phyloP scores from a whole-genome alignment of 352 stramenopile genomes.

The Phytophthora quininea region DNA sequence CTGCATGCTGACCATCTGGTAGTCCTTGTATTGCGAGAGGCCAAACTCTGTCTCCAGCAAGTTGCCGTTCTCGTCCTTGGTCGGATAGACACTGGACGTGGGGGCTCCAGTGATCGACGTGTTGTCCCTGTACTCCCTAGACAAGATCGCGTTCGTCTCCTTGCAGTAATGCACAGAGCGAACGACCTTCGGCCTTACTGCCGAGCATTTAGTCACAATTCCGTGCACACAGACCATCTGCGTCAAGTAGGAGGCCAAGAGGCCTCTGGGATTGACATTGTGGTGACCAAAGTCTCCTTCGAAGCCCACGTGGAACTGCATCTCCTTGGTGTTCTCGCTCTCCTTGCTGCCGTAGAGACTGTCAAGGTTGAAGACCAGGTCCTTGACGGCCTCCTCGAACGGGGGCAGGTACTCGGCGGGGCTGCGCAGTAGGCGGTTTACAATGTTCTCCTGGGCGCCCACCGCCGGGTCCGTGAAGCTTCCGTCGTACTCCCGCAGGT shows the following conservation, averaged over 20 bases:
- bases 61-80: constrained; percentile 96
- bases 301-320: constrained; percentile 91
- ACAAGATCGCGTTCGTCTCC: constrained; percentile 92
- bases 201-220: constrained; percentile 98
- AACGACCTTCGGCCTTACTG: constrained; percentile 98
- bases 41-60: constrained; percentile 98
- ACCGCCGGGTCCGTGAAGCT: constrained; percentile 72
- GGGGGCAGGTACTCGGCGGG: constrained; percentile 85
- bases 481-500: constrained; percentile 91
- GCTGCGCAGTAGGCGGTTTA: constrained; percentile 67
- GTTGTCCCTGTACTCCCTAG: constrained; percentile 96
- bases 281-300: constrained; percentile 93
- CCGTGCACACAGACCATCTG: constrained; percentile 98
- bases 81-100: constrained; percentile 93
- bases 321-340: constrained; percentile 65
- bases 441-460: constrained; percentile 75
- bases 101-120: constrained; percentile 93
- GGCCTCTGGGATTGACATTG: constrained; percentile 93
- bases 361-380: constrained; percentile 82
- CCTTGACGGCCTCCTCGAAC: constrained; percentile 86
- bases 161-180: constrained; percentile 98
- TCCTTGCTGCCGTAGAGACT: constrained; percentile 84
- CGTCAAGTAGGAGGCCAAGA: constrained; percentile 91
- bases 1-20: constrained; percentile 94
- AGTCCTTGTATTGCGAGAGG: constrained; percentile 98